Percentiles rank a stretch among this genome's conserved stretches.
Conservation (phyloP, 1,284 basidiomycete genomes). For the Microbotryomycetes sp. region DNA sequence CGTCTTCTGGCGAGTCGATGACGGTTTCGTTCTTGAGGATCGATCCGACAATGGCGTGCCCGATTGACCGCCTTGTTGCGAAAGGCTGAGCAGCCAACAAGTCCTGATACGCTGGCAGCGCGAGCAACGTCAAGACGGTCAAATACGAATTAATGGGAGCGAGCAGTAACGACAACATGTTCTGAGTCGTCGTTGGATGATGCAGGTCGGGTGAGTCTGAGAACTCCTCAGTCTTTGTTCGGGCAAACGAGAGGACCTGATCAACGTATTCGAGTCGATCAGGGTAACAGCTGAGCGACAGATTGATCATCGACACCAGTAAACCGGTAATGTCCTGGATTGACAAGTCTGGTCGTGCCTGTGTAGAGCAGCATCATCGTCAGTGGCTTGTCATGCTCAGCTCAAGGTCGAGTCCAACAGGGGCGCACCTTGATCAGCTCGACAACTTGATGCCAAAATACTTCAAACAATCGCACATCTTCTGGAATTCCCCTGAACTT, state of each 20-base stretch:
- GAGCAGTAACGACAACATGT: conserved; percentile 79
- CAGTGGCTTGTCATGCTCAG: not conserved
- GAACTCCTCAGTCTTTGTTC: conserved; percentile 75
- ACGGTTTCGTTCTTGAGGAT: conserved; percentile 91
- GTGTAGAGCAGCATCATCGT: conserved; percentile 10
- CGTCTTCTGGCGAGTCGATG: conserved; percentile 82
- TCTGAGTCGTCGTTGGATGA: conserved; percentile 71
- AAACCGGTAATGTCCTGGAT: conserved; percentile 93
- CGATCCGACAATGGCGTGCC: conserved; percentile 82
- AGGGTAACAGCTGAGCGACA: conserved; percentile 90
- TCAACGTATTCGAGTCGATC: conserved; percentile 92
- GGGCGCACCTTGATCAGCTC: conserved; percentile 76
- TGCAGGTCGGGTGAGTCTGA: conserved; percentile 79
- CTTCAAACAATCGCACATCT: conserved; percentile 85
- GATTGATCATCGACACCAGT: conserved; percentile 82
- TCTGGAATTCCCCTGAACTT: conserved; percentile 90
- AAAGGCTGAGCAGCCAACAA: conserved; percentile 78
- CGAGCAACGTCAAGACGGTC: conserved; percentile 85
- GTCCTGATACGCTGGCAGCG: conserved; percentile 77
- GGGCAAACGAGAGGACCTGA: conserved; percentile 80
- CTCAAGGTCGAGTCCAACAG: not conserved
- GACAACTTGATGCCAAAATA: conserved; percentile 97
- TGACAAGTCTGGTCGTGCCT: conserved; percentile 89
- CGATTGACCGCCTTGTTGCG: conserved; percentile 77
- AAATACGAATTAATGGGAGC: conserved; percentile 91